Evolutionary conservation across 2,329 filamentous ascomycete genomes (phyloP).

Genomic region (Basipetospora chlamydospora): DNA sequence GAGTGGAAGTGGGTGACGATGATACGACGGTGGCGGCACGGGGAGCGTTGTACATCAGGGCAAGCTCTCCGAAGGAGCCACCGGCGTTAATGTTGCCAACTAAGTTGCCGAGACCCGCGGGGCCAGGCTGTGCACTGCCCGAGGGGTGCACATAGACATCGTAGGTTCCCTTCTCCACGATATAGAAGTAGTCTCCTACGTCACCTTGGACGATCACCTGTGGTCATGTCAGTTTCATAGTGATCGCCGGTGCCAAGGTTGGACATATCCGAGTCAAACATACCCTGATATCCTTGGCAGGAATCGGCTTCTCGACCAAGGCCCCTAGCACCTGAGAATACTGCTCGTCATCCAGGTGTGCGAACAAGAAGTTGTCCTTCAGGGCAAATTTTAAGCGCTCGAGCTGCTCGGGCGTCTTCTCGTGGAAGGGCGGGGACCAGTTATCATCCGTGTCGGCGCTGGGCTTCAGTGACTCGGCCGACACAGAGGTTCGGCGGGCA

Average conservation of each 20-base stretch:
- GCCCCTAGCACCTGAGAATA: conserved; percentile 76
- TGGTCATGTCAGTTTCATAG: not conserved
- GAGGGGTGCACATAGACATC: conserved; percentile 77
- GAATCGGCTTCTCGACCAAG: conserved; percentile 87
- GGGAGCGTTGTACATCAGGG: conserved; percentile 96
- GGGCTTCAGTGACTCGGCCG: conserved; percentile 89
- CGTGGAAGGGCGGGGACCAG: conserved; percentile 76
- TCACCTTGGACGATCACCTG: conserved; percentile 94
- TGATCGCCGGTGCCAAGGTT: not conserved
- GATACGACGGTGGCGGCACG: conserved; percentile 89
- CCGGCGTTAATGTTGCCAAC: conserved; percentile 74
- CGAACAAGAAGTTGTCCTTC: conserved; percentile 83
- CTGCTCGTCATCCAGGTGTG: conserved; percentile 88
- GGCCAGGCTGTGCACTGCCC: conserved; percentile 64
- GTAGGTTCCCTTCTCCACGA: conserved; percentile 82
- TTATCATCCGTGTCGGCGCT: conserved; percentile 70
- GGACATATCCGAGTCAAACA: conserved; percentile 9
- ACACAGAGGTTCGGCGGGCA: conserved; percentile 85
- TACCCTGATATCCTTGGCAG: conserved; percentile 70
- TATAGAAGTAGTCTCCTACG: conserved; percentile 93
- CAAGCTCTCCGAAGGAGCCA: conserved; percentile 90
- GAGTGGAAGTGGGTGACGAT: conserved; percentile 58
- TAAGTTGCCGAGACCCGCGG: conserved; percentile 67
- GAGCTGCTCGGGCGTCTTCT: conserved; percentile 72
- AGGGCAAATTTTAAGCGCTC: conserved; percentile 68